Base-by-base conservation (phyloP, 345 rosid genomes). In the Citropsis articulata region DNA sequence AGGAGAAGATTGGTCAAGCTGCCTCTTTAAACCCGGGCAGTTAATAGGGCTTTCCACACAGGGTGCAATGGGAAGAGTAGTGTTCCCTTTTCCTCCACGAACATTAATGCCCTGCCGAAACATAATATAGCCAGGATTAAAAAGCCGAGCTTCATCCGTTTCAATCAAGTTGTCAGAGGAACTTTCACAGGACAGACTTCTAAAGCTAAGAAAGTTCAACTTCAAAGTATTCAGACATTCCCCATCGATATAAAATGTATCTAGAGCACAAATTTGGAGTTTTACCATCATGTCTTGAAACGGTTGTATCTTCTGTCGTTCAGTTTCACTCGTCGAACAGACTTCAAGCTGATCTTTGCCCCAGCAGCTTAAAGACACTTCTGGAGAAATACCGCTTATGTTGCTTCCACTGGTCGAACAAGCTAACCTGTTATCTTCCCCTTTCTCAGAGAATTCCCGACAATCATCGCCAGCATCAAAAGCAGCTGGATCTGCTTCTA, bases 181-280 rank as follows among this genome's bases (percentile, higher is more conserved):
- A 63, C 18, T 69, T 42, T 61, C 72, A 64, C 9, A 30, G 7
- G 25, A 33, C 71, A 18, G 64, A 68, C 42, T 74, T 70, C 81
- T 33, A 25, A 73, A 57, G 27, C 57, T 53, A 48, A 61, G 38
- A 78, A 24, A 30, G 19, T 42, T 77, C 24, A 40, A 65, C 66
- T 66, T 48, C 48, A 73, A 71, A 38, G 27, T 59, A 62, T 48
- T 68, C 56, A 71, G 45, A 71, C 70, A 77, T 57, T 68, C 56
- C 21, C 42, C 40, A 35, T 30, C 70, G 12, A 56, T 1, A 72
- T 59, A 72, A 22, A 33, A 38, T 21, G 56, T 14, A 81, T 77
- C 69, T 22, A 35, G 31, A 60, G 75, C 78, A 48, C 53, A 70
- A 60, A n/a, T n/a, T n/a, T n/a, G n/a, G n/a, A n/a, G n/a, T n/a